Percentiles rank a stretch among this genome's conserved stretches.
Evolutionary conservation across 169 alveolate genomes (phyloP).

Genomic region (Cryptosporidium baileyi): DNA sequence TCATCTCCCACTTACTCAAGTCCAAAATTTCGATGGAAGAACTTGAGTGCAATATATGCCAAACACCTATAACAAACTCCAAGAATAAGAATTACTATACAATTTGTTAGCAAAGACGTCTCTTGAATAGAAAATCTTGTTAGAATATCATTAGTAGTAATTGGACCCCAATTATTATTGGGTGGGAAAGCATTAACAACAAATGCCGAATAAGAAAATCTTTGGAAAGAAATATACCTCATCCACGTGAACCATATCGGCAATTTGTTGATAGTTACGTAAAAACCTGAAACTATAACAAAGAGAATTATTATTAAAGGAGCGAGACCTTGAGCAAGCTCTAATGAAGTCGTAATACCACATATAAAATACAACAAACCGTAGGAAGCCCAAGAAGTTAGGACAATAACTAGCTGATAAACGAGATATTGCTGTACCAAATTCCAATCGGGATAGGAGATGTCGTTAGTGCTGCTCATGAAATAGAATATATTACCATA

Average conservation of each 20-base stretch:
- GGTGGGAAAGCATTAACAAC: conserved; percentile 29
- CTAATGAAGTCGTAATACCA: conserved; percentile 21
- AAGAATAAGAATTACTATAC: not conserved
- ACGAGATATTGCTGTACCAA: not conserved
- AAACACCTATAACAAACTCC: conserved; percentile 11
- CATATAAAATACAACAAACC: conserved; percentile 24
- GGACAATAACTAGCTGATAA: not conserved
- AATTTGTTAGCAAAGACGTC: conserved; percentile 20
- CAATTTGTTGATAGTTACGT: conserved; percentile 19
- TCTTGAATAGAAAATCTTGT: conserved; percentile 14
- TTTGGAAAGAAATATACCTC: conserved; percentile 9
- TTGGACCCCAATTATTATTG: conserved; percentile 15
- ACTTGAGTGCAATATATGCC: conserved; percentile 6
- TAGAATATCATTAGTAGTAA: not conserved
- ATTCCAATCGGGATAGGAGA: conserved; percentile 2
- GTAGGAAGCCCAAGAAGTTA: conserved; percentile 20
- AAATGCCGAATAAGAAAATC: conserved; percentile 21
- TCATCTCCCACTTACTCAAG: conserved; percentile 26
- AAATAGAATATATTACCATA: conserved; percentile 24
- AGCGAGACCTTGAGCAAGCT: conserved; percentile 24
- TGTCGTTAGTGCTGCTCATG: conserved; percentile 12
- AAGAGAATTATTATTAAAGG: conserved; percentile 23
- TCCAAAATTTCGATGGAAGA: conserved; percentile 21
- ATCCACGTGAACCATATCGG: conserved; percentile 49
- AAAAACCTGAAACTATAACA: conserved; percentile 42